Evolutionary conservation across 257 asterid species (phyloP).

Genomic region (Ophiorrhiza pumila): DNA sequence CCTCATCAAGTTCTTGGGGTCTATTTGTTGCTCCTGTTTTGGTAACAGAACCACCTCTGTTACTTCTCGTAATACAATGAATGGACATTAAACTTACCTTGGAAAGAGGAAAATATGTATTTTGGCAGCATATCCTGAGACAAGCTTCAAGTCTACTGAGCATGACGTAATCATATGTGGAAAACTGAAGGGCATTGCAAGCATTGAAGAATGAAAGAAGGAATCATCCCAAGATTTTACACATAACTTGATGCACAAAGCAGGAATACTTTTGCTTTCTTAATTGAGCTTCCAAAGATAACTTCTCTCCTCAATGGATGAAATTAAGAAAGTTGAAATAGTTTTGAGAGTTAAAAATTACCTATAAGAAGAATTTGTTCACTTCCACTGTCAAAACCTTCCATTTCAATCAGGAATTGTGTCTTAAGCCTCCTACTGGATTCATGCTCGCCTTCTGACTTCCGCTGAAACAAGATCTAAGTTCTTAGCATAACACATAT

Average conservation of each 20-base stretch:
- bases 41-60: not conserved
- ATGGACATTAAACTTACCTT: not conserved
- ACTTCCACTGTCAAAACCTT: conserved; percentile 82
- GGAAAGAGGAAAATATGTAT: not conserved
- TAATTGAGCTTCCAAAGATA: not conserved
- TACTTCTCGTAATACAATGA: not conserved
- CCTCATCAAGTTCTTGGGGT: conserved; percentile 99
- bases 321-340: not conserved
- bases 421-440: conserved; percentile 97
- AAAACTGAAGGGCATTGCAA: not conserved
- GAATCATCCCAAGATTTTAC: not conserved
- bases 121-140: not conserved
- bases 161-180: not conserved
- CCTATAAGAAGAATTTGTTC: conserved; percentile 96
- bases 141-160: not conserved
- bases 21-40: conserved; percentile 93
- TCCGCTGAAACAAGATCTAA: conserved; percentile 65
- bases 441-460: conserved; percentile 99
- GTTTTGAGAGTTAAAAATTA: conserved; percentile 28
- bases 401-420: conserved; percentile 98
- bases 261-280: not conserved
- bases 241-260: too few relatives aligned
- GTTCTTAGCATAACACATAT: conserved; percentile 14
- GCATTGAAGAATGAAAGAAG: not conserved
- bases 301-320: not conserved